These are phyloP conservation scores for Spergularia marina DNA, from an alignment of 148 eudicot genomes.

Conservation along the genomic window DNA sequence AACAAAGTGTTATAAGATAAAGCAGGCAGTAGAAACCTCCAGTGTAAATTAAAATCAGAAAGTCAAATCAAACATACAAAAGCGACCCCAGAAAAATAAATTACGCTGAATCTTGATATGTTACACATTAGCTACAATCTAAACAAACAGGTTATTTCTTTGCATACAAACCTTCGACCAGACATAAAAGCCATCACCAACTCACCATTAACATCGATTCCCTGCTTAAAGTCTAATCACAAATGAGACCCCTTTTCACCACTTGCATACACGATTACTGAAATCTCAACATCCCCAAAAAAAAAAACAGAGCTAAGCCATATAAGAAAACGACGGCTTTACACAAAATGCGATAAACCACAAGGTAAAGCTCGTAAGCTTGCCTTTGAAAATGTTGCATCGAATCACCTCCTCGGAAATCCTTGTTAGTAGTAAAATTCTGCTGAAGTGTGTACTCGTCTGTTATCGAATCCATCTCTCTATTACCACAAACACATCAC, in stretches of 20 bases:
- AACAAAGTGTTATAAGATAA: not conserved
- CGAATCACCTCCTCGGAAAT: slow-evolving; percentile 10
- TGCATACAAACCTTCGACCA: not conserved
- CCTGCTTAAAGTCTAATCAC: no score
- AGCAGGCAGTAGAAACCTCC: not conserved
- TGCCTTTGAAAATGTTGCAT: slow-evolving; percentile 21
- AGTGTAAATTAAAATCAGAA: not conserved
- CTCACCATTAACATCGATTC: not conserved
- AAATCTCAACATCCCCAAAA: no score
- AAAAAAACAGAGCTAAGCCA: no score
- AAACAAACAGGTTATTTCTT: not conserved
- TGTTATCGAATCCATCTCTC: slow-evolving; percentile 5
- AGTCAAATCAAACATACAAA: no score
- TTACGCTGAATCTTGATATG: no score
- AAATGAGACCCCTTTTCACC: no score
- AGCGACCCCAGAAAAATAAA: no score
- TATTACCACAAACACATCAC: slow-evolving; percentile 10
- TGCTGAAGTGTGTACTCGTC: no score
- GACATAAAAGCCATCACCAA: not conserved
- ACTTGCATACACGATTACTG: no score
- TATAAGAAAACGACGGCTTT: no score
- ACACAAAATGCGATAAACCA: no score
- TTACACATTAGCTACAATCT: not conserved
- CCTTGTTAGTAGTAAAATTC: not conserved
- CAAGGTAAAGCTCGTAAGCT: not conserved